Base-by-base conservation (phyloP, 176 grass and related monocot species). In the Aegilops longissima region DNA sequence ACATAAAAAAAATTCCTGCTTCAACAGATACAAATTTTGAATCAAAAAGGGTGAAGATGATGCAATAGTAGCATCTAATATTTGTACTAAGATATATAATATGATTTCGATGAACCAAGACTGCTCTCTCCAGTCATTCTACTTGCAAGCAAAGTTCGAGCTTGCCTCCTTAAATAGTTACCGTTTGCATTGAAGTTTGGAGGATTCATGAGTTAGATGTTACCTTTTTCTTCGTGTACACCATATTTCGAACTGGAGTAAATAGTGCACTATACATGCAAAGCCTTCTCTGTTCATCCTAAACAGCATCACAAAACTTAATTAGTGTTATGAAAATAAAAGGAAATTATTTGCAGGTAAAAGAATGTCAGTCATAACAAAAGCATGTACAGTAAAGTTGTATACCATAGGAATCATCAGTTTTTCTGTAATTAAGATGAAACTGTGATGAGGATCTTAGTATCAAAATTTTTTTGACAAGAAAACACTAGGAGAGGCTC, bases 241-340 rank as follows among this genome's bases (percentile, higher is more conserved):
- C 63, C 42, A 66, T 91, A 86, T 66, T 89, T 88, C 90, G 86
- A 34, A 96, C 31, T 45, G 96, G 92, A 83, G 82, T 69, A 77
- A 98, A 92, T 56, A 98, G 80, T 75, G 92, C 83, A 64, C 86
- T 90, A 79, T 98, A 98, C 40, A 94, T 65, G 82, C 79, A 96
- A 83, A 94, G 96, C 82, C 96, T 92, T 80, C 80, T 63, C 20
- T 92, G 90, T n/a, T 98, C 93, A 84, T 90, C 96, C 92, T 98
- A 82, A 77, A 73, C 42, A 95, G 24, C 59, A 93, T 73, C 38
- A 18, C 14, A 86, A 11, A 34, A 61, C 13, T 62, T 81, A 76
- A 47, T 52, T 52, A 52, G 86, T 8, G 58, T 88, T 86, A 87
- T 3, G 73, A 24, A 81, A 62, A 56, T 12, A 52, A 52, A 52